Evolutionary conservation across 148 eudicot species (phyloP).

Genomic region (Silene latifolia): DNA sequence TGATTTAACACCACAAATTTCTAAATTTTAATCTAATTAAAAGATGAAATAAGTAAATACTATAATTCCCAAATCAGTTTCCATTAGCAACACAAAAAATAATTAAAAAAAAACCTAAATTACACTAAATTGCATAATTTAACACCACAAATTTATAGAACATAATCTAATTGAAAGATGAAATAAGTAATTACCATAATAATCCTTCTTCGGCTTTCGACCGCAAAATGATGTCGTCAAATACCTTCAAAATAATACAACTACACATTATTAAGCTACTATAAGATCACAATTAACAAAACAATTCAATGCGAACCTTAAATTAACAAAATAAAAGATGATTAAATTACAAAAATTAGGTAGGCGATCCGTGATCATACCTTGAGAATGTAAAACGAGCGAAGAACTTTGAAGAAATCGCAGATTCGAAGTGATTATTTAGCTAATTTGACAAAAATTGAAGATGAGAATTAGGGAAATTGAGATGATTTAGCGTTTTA

Average conservation of each 20-base stretch:
- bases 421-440: background rate
- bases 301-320: background rate
- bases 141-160: too few species aligned
- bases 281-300: background rate
- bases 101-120: background rate
- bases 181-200: constrained; percentile 21
- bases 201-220: background rate
- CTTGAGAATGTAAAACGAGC: background rate
- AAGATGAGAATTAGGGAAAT: background rate
- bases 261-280: background rate
- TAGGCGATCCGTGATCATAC: background rate
- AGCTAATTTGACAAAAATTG: background rate
- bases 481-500: background rate
- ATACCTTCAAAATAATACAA: background rate
- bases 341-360: background rate
- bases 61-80: background rate
- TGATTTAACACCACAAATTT: too few species aligned
- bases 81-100: background rate
- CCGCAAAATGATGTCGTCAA: background rate
- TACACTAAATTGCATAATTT: background rate
- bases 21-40: background rate
- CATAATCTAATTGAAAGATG: background rate
- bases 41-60: background rate
- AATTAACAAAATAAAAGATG: background rate
- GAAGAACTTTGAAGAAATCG: background rate